Evolutionary conservation across 768 basidiomycete species (phyloP).

Genomic region (Cystobasidium onofrii): DNA sequence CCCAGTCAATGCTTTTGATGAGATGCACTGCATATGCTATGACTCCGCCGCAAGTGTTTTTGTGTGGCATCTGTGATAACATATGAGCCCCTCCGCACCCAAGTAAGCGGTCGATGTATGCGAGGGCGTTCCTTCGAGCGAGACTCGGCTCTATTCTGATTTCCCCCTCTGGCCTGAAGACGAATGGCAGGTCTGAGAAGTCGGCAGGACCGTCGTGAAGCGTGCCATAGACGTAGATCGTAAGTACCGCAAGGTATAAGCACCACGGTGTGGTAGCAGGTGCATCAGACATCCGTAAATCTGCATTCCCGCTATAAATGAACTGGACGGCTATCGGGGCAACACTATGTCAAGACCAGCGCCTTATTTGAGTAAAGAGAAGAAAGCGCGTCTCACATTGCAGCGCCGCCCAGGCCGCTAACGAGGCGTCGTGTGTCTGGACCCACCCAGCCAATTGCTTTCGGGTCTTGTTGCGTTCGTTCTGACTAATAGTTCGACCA

Average conservation of each 20-base stretch:
- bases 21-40: conserved; percentile 2
- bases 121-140: neutral
- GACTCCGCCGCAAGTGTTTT: neutral
- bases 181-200: neutral
- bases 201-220: neutral
- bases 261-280: conserved; percentile 2
- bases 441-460: neutral
- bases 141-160: conserved; percentile 3
- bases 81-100: neutral
- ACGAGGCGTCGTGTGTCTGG: neutral
- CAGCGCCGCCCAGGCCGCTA: neutral
- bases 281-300: neutral
- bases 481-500: neutral
- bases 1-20: neutral
- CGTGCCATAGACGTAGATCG: conserved; percentile 2
- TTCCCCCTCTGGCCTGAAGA: neutral
- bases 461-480: neutral
- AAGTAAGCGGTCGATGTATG: neutral
- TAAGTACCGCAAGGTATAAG: neutral
- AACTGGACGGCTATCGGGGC: neutral
- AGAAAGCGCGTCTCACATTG: neutral
- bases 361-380: no score
- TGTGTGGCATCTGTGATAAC: neutral
- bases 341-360: no score
- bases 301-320: neutral